Evolutionary conservation across 176 grass and related monocot genomes (phyloP).

Genomic region (Poa pratensis): DNA sequence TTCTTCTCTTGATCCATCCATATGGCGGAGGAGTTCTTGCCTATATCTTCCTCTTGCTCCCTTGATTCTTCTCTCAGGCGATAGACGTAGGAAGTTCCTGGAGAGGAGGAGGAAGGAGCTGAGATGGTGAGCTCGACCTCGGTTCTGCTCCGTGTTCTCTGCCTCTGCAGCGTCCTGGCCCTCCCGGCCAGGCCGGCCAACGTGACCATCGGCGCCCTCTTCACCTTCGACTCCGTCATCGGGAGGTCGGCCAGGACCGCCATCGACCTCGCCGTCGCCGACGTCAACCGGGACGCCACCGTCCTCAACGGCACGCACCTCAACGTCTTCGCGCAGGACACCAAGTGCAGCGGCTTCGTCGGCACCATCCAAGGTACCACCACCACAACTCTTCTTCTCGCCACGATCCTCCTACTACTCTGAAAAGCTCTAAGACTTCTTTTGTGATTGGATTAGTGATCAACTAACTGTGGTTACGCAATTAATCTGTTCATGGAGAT

Average conservation of each 20-base stretch:
- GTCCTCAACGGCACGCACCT: conserved; percentile 66
- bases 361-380: conserved; percentile 75
- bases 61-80: background rate
- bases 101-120: background rate
- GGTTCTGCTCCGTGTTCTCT: conserved; percentile 24
- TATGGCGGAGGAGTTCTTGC: conserved; percentile 13
- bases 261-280: conserved; percentile 76
- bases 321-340: conserved; percentile 58
- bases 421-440: too few species aligned
- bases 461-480: background rate
- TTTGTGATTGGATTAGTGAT: background rate
- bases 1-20: background rate
- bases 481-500: background rate
- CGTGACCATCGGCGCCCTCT: conserved; percentile 77
- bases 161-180: conserved; percentile 14
- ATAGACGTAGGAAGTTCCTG: background rate
- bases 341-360: conserved; percentile 91
- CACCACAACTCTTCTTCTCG: background rate
- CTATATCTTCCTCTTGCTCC: background rate
- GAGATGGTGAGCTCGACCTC: background rate
- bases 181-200: conserved; percentile 35
- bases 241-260: conserved; percentile 63
- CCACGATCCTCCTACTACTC: background rate
- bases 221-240: conserved; percentile 86
- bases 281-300: conserved; percentile 63